Evolutionary conservation across 2,329 filamentous ascomycete genomes (phyloP), one percentile per base, ranked within the genome.

Genomic region (Pezicula carpinea): DNA sequence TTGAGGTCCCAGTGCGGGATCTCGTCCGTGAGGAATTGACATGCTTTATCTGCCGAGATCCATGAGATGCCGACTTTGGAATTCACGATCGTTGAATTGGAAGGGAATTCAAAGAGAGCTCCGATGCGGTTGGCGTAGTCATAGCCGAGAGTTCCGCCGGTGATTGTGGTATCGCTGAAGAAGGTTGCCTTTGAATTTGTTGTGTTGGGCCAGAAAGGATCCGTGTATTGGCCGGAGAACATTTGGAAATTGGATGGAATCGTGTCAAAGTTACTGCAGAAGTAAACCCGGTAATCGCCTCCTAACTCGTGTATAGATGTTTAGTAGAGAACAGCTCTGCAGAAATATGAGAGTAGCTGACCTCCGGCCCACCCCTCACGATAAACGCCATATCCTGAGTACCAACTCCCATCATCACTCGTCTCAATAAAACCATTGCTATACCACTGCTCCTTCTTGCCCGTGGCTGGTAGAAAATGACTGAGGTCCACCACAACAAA

Each of bases 261-360:
- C 60, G 60, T 46, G 43, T 79, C 72, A 53, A 85, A 85, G 43
- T 71, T 69, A 13, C 80, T 81, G 56, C 82, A 85, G 63, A 80
- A 80, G 56, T 76, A 77, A 10, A 82, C 76, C 0, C 69, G 76
- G 77, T 77, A 85, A 42, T 79, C 66, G 0, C 74, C 78, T 1
- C 80, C 73, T 31, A 74, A n/a, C 66, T 51, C 17, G 80, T 78
- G 49, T 83, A 72, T 59, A 83, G 84, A 1, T 73, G 74, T 0
- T 81, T 81, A 34, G 67, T 71, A 0, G 80, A 81, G 35, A 74
- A 72, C 26, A 23, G 6, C 3, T n/a, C 4, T 6, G 19, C 2
- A 23, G 22, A 35, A 11, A n/a, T 15, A 13, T 6, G 13, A 21
- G 10, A 3, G 13, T 40, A 41, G 13, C 43, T 44, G 18, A 47